A percentile compares a stretch with the other conserved stretches of the same genome.
Conservation (phyloP, 495 filamentous ascomycete genomes). For the Talaromyces trachyspermus region DNA sequence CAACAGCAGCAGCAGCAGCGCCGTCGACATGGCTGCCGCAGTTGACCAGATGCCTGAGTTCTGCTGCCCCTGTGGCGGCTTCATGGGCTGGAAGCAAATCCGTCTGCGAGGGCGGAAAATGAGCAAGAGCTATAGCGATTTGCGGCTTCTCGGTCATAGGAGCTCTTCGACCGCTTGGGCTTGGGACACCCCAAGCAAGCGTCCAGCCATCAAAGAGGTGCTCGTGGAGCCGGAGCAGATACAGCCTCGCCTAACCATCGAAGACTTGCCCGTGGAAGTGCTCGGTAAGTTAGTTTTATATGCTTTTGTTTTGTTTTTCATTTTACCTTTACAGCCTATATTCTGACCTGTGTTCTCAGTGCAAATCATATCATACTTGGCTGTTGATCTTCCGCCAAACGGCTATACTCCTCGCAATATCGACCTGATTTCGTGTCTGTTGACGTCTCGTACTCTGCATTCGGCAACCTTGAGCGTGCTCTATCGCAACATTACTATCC, state of each 20-base stretch:
- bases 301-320: slow-evolving; percentile 2
- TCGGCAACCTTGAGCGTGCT: slow-evolving; percentile 69
- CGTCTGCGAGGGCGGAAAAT: slow-evolving; percentile 55
- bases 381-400: slow-evolving; percentile 69
- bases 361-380: slow-evolving; percentile 68
- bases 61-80: slow-evolving; percentile 65
- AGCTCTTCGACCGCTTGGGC: slow-evolving; percentile 45
- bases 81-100: slow-evolving; percentile 67
- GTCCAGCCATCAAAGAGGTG: slow-evolving; percentile 22
- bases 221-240: neutral
- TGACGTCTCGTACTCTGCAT: slow-evolving; percentile 70
- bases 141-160: slow-evolving; percentile 43
- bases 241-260: slow-evolving; percentile 36
- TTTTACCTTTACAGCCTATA: slow-evolving; percentile 6
- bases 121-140: slow-evolving; percentile 67
- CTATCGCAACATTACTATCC: slow-evolving; percentile 78
- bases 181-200: slow-evolving; percentile 37
- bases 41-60: slow-evolving; percentile 40
- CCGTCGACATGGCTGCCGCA: slow-evolving; percentile 6
- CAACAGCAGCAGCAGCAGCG: neutral
- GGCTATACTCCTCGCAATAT: slow-evolving; percentile 72
- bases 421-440: slow-evolving; percentile 69
- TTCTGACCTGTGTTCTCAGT: slow-evolving; percentile 39
- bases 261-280: slow-evolving; percentile 63
- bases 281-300: slow-evolving; percentile 64